Base-by-base conservation (phyloP, 768 basidiomycete genomes). In the Naganishia antarctica region DNA sequence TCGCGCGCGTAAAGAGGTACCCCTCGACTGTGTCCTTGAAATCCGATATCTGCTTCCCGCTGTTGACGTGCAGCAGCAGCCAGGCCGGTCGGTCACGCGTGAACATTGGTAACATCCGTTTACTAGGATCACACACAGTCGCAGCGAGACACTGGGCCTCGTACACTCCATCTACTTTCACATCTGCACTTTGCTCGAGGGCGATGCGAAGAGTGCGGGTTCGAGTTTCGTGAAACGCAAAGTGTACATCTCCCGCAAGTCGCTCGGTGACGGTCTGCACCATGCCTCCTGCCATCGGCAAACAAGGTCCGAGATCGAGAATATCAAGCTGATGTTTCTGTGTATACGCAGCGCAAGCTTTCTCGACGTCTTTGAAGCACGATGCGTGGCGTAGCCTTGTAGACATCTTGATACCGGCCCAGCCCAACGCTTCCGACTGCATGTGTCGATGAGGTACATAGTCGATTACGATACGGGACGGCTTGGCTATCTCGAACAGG, bases 241-340 rank as follows among this genome's bases (percentile, higher is more conserved):
- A 44, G 43, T 7, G 6, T 5, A 44, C 6, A 6, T 25, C 5
- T 23, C 23, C 23, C 21, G 32, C 16, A 28, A 49, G 3, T 2
- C 21, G n/a, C n/a, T n/a, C n/a, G n/a, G n/a, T n/a, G n/a, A n/a
- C n/a, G n/a, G n/a, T n/a, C n/a, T n/a, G n/a, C n/a, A n/a, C n/a
- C n/a, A n/a, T 41, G 37, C 3, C 23, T 26, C 21, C 28, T 26
- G 9, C 53, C 53, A 57, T 26, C 6, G 53, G 53, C 18, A 57
- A 9, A 37, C 53, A 57, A 12, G 37, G 53, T 3, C 53, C 53
- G 21, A 57, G 32, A 57, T 57, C 53, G 53, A 57, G 53, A 15
- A 57, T 57, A 5, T 25, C 34, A 3, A 57, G 53, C 1, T 26
- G 18, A 34, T 57, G 2, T 6, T 26, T 57, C 21, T 2, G n/a